phyloP scores from a whole-genome alignment of 2,329 filamentous ascomycete genomes.

The Plenodomus lindquistii region DNA sequence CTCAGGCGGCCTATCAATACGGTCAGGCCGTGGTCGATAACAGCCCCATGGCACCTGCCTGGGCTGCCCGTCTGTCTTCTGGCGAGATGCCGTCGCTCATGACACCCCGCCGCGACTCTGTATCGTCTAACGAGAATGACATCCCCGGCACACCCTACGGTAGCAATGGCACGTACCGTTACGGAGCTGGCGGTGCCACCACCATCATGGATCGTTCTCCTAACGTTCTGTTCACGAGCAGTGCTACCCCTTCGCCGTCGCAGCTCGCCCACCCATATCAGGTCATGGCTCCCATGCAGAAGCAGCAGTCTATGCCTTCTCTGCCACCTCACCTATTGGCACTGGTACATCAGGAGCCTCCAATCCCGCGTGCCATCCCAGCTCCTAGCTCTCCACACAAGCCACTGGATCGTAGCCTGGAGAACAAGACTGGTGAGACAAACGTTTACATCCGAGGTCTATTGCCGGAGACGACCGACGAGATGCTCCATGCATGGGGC shows the following conservation, averaged over 20 bases:
- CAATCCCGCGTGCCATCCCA: slow-evolving; percentile 85
- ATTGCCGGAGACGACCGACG: slow-evolving; percentile 91
- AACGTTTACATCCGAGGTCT: slow-evolving; percentile 98
- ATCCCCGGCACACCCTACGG: slow-evolving; percentile 54
- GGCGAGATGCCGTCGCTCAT: slow-evolving; percentile 55
- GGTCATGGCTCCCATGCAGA: slow-evolving; percentile 46
- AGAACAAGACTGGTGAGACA: slow-evolving; percentile 92
- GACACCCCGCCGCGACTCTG: slow-evolving; percentile 56
- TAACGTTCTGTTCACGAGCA: slow-evolving; percentile 52
- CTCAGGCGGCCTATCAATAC: slow-evolving; percentile 50
- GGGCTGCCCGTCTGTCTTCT: slow-evolving; percentile 52
- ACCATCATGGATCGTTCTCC: slow-evolving; percentile 55
- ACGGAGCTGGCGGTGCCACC: slow-evolving; percentile 47
- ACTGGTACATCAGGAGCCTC: slow-evolving; percentile 68
- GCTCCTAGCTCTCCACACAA: slow-evolving; percentile 85
- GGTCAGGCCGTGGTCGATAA: slow-evolving; percentile 50
- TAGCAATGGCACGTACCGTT: slow-evolving; percentile 50
- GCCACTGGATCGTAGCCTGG: slow-evolving; percentile 89
- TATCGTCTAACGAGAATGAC: slow-evolving; percentile 58
- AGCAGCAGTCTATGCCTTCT: slow-evolving; percentile 43
- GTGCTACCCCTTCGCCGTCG: slow-evolving; percentile 55
- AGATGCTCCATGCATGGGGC: slow-evolving; percentile 80
- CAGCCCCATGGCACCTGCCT: slow-evolving; percentile 51
- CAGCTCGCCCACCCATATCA: slow-evolving; percentile 51
- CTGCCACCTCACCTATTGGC: slow-evolving; percentile 52